A percentile compares a stretch with the other conserved stretches of the same genome.
phyloP scores from a whole-genome alignment of 1,284 basidiomycete genomes.

The Tilletia setariae region DNA sequence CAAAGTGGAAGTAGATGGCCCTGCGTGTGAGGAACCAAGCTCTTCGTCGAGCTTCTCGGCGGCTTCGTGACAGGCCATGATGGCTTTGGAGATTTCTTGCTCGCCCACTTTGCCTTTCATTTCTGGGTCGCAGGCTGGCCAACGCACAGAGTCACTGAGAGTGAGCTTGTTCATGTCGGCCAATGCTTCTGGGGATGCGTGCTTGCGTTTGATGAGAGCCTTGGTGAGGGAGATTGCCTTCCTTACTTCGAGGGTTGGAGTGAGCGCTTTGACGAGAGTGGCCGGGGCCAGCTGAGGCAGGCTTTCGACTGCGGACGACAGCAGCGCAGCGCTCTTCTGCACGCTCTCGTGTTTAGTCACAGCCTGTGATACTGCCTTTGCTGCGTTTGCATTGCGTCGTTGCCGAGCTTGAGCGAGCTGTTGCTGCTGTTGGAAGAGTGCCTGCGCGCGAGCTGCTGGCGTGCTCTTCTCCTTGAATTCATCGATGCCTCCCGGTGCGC shows the following conservation, averaged over 20 bases:
- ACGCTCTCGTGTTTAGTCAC: not conserved
- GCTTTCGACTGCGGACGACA: not conserved
- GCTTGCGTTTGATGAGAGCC: not conserved
- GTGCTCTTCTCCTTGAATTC: conserved; percentile 12
- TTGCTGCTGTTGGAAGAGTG: not conserved
- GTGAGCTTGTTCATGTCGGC: not conserved
- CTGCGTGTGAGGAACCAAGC: not conserved
- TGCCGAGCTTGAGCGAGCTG: not conserved
- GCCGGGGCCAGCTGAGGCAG: not conserved
- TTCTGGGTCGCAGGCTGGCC: not conserved
- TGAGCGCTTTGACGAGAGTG: not conserved
- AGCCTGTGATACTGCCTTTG: not conserved
- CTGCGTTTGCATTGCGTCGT: not conserved
- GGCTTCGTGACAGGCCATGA: not conserved
- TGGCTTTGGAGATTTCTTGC: not conserved
- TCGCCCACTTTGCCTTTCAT: not conserved
- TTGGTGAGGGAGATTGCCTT: conserved; percentile 3
- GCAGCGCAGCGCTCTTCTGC: not conserved
- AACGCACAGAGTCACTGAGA: not conserved
- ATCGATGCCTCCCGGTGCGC: not conserved
- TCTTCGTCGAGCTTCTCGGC: not conserved
- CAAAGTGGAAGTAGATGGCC: not conserved
- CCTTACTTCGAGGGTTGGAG: not conserved
- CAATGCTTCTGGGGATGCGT: not conserved
- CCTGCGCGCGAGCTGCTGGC: not conserved